Evolutionary conservation across 2,329 filamentous ascomycete species (phyloP).

Genomic region (Pseudocercospora fijiensis): DNA sequence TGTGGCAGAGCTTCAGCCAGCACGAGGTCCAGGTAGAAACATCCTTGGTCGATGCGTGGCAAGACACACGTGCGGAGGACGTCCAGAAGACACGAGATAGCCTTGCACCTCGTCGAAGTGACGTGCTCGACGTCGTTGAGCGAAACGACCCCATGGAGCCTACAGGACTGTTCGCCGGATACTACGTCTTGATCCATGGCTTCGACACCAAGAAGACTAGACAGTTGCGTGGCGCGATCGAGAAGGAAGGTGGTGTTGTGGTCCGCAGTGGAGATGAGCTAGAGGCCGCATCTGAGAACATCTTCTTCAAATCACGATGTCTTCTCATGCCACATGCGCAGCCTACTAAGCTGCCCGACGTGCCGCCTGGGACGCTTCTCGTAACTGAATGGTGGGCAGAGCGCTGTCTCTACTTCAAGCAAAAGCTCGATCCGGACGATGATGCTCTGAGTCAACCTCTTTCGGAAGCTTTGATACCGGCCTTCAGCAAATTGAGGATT

Average conservation of each 20-base stretch:
- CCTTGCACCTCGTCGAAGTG: conserved; percentile 6
- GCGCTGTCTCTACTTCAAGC: conserved; percentile 75
- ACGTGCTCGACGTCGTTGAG: conserved; percentile 2
- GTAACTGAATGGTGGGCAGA: conserved; percentile 96
- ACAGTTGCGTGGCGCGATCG: conserved; percentile 28
- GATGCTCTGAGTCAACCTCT: conserved; percentile 79
- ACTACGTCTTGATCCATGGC: conserved; percentile 32
- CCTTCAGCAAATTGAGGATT: conserved; percentile 68
- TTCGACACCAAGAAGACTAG: conserved; percentile 28
- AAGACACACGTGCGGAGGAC: conserved; percentile 22
- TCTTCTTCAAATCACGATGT: conserved; percentile 23
- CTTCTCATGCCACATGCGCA: conserved; percentile 39
- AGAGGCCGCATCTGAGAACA: conserved; percentile 20
- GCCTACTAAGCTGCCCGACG: conserved; percentile 25
- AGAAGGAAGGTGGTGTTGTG: conserved; percentile 35
- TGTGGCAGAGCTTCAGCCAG: conserved; percentile 86
- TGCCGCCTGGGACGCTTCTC: conserved; percentile 40
- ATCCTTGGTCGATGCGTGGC: conserved; percentile 30
- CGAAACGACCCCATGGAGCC: conserved; percentile 6
- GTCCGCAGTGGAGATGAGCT: conserved; percentile 29
- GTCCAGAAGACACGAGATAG: conserved; percentile 15
- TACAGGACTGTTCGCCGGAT: conserved; percentile 35
- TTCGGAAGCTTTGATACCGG: conserved; percentile 47
- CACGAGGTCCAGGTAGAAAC: conserved; percentile 31
- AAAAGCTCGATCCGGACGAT: conserved; percentile 64